A percentile compares a stretch with the other conserved stretches of the same genome.
Evolutionary conservation across 306 rosid species (phyloP).

Genomic region (Cicer yamashitae): DNA sequence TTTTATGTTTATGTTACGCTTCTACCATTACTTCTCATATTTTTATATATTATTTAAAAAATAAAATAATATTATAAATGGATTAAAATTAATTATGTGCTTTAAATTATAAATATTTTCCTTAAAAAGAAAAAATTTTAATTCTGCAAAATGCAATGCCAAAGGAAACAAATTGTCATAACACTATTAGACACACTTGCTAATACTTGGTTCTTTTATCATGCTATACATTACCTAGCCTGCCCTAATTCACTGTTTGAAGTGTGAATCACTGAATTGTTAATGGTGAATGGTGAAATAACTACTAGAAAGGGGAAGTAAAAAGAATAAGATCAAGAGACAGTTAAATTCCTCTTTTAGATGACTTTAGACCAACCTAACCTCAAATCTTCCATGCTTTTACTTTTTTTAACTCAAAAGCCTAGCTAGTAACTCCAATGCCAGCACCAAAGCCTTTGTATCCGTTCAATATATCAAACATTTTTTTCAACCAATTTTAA

Average conservation of each 20-base stretch:
- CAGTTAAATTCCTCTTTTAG: slow-evolving; percentile 30
- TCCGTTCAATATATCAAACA: neutral
- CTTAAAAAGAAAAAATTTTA: too few species aligned
- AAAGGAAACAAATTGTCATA: too few species aligned
- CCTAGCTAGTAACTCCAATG: slow-evolving; percentile 5
- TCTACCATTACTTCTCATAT: too few species aligned
- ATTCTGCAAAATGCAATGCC: too few species aligned
- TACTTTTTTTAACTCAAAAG: slow-evolving; percentile 26
- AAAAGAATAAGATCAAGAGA: slow-evolving; percentile 46
- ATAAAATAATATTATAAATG: too few species aligned
- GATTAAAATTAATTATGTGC: too few species aligned
- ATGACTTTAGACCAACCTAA: slow-evolving; percentile 31
- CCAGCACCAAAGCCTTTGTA: slow-evolving; percentile 27
- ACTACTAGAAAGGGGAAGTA: slow-evolving; percentile 27
- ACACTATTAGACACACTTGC: too few species aligned
- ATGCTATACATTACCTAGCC: neutral
- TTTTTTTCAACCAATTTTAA: neutral
- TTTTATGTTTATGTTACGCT: too few species aligned
- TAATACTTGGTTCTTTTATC: neutral
- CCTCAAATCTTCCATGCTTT: slow-evolving; percentile 33
- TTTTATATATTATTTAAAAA: too few species aligned
- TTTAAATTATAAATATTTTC: too few species aligned
- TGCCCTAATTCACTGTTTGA: neutral
- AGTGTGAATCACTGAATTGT: slow-evolving; percentile 15
- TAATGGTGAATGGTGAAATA: slow-evolving; percentile 12